A percentile compares a stretch with the other conserved stretches of the same genome.
Conservation (phyloP, 2,329 filamentous ascomycete genomes). For the Fusarium sp. region DNA sequence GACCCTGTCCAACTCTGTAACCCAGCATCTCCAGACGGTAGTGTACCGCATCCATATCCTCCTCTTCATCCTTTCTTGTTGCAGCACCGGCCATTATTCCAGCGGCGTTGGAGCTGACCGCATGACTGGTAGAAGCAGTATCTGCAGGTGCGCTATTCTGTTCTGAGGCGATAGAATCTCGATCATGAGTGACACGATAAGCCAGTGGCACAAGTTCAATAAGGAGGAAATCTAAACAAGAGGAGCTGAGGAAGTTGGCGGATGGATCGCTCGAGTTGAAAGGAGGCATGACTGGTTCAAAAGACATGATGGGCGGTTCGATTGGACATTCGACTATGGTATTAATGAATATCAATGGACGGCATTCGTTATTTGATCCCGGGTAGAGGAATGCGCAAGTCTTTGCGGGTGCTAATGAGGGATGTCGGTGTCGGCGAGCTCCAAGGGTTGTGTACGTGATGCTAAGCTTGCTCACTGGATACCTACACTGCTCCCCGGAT, state of each 20-base stretch:
- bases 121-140: slow-evolving; percentile 37
- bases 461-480: slow-evolving; percentile 14
- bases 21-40: slow-evolving; percentile 85
- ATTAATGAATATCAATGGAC: background rate
- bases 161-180: slow-evolving; percentile 63
- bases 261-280: slow-evolving; percentile 79
- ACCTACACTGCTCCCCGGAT: background rate
- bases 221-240: slow-evolving; percentile 91
- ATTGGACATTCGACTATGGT: background rate
- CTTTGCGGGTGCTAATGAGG: background rate
- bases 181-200: slow-evolving; percentile 83
- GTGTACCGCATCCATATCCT: slow-evolving; percentile 85
- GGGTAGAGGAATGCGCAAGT: background rate
- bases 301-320: slow-evolving; percentile 68
- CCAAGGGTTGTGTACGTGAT: slow-evolving; percentile 24
- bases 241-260: slow-evolving; percentile 81
- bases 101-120: slow-evolving; percentile 43
- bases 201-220: slow-evolving; percentile 97
- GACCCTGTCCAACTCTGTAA: slow-evolving; percentile 90
- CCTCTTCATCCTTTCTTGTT: slow-evolving; percentile 73
- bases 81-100: slow-evolving; percentile 42
- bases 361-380: background rate
- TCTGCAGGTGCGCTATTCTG: slow-evolving; percentile 37
- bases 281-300: slow-evolving; percentile 75
- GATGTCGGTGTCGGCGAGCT: slow-evolving; percentile 13